Evolutionary conservation across 2,329 filamentous ascomycete genomes (phyloP), one percentile per base, ranked within the genome.

Genomic region (Ophiostoma montium): DNA sequence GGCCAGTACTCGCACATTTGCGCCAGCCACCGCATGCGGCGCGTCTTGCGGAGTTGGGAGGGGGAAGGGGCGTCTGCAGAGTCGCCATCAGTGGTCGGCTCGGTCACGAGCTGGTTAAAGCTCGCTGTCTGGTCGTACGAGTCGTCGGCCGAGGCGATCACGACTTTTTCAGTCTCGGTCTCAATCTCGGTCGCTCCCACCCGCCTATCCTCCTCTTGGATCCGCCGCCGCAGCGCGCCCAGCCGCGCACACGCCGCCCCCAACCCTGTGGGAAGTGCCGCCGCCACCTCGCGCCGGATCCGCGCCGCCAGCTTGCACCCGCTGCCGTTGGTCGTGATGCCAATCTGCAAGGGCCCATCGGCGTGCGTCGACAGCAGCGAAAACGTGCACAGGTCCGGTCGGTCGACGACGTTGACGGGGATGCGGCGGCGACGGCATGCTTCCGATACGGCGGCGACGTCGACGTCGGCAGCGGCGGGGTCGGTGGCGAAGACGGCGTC

Each of bases 1-100:
- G 92, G 89, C 92, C 92, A 98, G 67, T 98, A 98, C 69, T 98
- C 92, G 72, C 92, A 98, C 47, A 98, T 87, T 62, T 98, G 92
- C 18, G 84, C 79, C 1, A 98, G 71, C 92, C 92, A 98, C 51
- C 92, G 78, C 71, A 94, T 89, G 47, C 92, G 76, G 52, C 90
- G 74, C 19, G 77, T 88, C 61, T 87, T 87, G 15, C 80, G 13
- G 21, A n/a, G 18, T n/a, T 43, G 35, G 31, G 86, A 81, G 0
- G 74, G 77, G 16, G 23, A 15, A 33, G 31, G 12, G 12, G 12
- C 10, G 8, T 5, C 23, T 27, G 23, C 23, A 4, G 23, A 4
- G 8, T 27, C 23, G n/a, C n/a, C n/a, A n/a, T n/a, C n/a, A n/a
- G n/a, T n/a, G n/a, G n/a, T n/a, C n/a, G n/a, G 13, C n/a, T 44